Percentiles rank a stretch among this genome's conserved stretches.
These are phyloP conservation scores for Phanerochaete sordida DNA, from an alignment of 768 basidiomycete genomes.

Conservation along the genomic window DNA sequence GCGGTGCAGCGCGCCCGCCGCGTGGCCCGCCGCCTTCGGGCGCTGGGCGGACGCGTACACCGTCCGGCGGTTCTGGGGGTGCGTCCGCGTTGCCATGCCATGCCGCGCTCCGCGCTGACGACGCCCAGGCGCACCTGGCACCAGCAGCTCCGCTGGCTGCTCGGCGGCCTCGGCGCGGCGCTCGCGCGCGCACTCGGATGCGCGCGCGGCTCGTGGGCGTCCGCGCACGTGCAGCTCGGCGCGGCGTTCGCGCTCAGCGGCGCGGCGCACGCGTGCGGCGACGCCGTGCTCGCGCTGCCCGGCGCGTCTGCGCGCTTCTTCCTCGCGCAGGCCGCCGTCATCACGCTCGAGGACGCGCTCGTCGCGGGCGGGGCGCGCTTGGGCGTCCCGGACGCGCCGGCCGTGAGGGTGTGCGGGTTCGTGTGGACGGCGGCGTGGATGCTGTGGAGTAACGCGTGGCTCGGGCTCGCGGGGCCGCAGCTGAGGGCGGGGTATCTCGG, in stretches of 20 bases:
- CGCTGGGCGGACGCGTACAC: conserved; percentile 18
- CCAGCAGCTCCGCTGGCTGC: conserved; percentile 9
- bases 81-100: not conserved
- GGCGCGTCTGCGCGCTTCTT: conserved; percentile 18
- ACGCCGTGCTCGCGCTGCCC: conserved; percentile 12
- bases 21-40: conserved; percentile 19
- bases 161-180: conserved; percentile 8
- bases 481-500: no score
- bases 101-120: not conserved
- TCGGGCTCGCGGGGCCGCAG: no score
- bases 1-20: not conserved
- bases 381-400: not conserved
- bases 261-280: conserved; percentile 14
- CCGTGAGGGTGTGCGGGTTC: no score
- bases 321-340: conserved; percentile 12
- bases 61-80: conserved; percentile 20
- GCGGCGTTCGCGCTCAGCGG: conserved; percentile 18
- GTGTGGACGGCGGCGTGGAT: no score
- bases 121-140: conserved; percentile 16
- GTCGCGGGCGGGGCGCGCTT: conserved; percentile 1
- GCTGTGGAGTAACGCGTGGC: no score
- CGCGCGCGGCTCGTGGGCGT: conserved; percentile 10
- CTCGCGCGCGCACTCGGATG: conserved; percentile 7
- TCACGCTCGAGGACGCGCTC: conserved; percentile 16
- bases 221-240: conserved; percentile 18